A percentile compares a stretch with the other conserved stretches of the same genome.
phyloP scores from a whole-genome alignment of 371 early-diverging fungal genomes.

The Thermomucor indicae-seudaticae region DNA sequence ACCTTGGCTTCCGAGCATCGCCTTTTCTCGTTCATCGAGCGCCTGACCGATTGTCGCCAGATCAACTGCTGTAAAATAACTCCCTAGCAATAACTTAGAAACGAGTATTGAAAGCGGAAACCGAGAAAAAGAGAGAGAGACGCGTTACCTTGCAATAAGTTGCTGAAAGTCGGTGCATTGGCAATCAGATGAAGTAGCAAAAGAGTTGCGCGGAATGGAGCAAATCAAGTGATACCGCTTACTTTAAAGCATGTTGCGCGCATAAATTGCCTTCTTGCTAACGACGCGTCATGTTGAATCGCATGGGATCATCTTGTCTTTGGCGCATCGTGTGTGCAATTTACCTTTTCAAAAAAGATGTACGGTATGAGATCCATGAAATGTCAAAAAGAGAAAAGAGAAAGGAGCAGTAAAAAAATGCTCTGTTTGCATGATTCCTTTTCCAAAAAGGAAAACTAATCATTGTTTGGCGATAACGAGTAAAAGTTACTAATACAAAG shows the following conservation, averaged over 20 bases:
- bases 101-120: no score
- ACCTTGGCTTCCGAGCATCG: conserved; percentile 21
- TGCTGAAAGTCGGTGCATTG: no score
- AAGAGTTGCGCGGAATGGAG: no score
- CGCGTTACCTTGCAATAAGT: no score
- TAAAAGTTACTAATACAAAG: no score
- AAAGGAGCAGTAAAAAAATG: neutral
- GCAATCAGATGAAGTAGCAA: no score
- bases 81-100: no score
- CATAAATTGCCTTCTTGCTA: conserved; percentile 77
- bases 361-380: conserved; percentile 55
- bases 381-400: neutral
- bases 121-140: no score
- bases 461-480: no score
- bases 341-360: conserved; percentile 62
- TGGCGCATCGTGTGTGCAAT: neutral
- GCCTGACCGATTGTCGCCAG: conserved; percentile 61
- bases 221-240: conserved; percentile 9
- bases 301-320: neutral
- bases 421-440: no score
- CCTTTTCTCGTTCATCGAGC: conserved; percentile 45
- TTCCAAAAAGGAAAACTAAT: no score
- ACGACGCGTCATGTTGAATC: no score
- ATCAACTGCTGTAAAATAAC: conserved; percentile 73
- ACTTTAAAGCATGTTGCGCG: conserved; percentile 73